Evolutionary conservation across 2,329 filamentous ascomycete genomes (phyloP).

Genomic region (Pseudogymnoascus sp.): DNA sequence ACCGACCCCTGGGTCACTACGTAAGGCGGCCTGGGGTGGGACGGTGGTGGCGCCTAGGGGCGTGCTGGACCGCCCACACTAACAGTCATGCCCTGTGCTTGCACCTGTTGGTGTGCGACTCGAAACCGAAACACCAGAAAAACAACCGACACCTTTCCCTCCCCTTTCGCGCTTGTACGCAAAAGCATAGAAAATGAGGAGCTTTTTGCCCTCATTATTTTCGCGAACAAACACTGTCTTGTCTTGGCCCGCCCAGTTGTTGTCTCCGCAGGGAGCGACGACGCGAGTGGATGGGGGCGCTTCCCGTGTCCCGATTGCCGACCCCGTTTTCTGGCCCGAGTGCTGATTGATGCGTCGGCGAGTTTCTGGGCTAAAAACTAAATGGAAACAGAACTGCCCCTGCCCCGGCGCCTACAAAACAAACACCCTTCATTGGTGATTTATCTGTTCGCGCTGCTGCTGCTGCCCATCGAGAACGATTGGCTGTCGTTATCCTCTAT

Average conservation of each 20-base stretch:
- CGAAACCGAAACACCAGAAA: not conserved
- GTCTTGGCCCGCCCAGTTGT: not conserved
- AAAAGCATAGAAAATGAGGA: not conserved
- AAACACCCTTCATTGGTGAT: not conserved
- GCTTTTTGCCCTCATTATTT: not conserved
- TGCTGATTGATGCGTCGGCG: not conserved
- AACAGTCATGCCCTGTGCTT: not conserved
- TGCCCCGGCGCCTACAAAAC: not conserved
- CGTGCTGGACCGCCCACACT: not conserved
- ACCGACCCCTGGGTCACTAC: constrained; percentile 5
- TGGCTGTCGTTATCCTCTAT: not conserved
- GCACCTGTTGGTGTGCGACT: not conserved
- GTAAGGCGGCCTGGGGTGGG: constrained; percentile 3
- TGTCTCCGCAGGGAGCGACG: not conserved
- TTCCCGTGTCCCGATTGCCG: constrained; percentile 2
- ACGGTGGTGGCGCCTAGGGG: not conserved
- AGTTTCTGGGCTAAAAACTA: not conserved
- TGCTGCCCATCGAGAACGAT: not conserved
- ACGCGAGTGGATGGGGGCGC: constrained; percentile 6
- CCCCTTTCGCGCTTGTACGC: not conserved
- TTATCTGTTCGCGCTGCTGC: not conserved
- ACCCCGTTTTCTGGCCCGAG: constrained; percentile 6
- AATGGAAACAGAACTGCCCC: not conserved
- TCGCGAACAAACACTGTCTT: not conserved
- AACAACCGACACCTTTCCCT: not conserved